Conservation (phyloP, 805 yeast species). For the Helenozyma rhizophorensis region DNA sequence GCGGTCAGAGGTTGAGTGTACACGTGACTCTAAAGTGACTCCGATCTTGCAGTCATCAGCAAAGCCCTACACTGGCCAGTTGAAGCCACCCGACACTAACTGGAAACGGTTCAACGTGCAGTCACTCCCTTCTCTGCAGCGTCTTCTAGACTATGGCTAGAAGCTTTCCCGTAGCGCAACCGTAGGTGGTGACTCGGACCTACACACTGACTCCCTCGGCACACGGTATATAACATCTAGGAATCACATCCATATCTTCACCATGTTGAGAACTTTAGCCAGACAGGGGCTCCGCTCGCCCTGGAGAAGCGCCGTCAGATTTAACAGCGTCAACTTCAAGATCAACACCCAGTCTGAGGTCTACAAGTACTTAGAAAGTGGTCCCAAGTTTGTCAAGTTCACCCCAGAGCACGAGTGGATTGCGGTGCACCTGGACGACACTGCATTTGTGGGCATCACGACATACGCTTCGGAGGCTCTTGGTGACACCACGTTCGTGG, state of each 20-base stretch:
- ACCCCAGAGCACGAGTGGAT: conserved; percentile 96
- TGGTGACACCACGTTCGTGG: conserved; percentile 94
- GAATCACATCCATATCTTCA: background rate
- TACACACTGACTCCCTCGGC: no score
- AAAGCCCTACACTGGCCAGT: no score
- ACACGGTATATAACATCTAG: no score
- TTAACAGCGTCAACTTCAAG: conserved; percentile 30
- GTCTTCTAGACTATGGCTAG: no score
- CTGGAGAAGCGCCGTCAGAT: conserved; percentile 14
- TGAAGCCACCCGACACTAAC: no score
- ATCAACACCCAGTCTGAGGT: conserved; percentile 36
- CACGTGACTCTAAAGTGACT: no score
- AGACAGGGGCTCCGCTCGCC: conserved; percentile 12
- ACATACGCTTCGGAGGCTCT: conserved; percentile 92
- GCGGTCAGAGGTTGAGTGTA: no score
- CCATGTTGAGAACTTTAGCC: conserved; percentile 15
- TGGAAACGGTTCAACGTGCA: no score
- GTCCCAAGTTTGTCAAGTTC: conserved; percentile 55
- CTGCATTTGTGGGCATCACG: conserved; percentile 86
- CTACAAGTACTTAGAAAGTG: conserved; percentile 34
- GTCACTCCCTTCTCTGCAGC: no score
- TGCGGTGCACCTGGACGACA: conserved; percentile 76
- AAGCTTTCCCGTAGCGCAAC: no score
- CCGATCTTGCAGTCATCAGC: no score
- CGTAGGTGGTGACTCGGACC: no score